Base-by-base conservation (phyloP, 2,329 filamentous ascomycete genomes). In the Emmonsiellopsis sp. region DNA sequence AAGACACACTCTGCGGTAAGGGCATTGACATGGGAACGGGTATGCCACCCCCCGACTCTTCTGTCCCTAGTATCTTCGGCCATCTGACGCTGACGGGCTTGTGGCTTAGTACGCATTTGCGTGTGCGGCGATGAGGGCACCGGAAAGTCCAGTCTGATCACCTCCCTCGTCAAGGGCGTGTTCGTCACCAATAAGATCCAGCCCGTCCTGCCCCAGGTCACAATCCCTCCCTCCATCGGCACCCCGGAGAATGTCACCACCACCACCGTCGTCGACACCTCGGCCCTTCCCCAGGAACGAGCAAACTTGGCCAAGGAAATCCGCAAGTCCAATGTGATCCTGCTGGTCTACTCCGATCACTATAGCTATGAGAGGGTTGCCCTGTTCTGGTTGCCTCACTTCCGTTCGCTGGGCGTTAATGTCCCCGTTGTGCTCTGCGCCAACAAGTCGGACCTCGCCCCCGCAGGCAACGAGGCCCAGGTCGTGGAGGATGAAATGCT, bases 311-410 rank as follows among this genome's bases (percentile, higher is more conserved):
- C 91, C 57, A 93, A 93, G 68, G 93, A 97, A 73, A 91, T 98
- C 57, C 85, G 93, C 59, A 96, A 96, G 70, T 93, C 87, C 65
- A 98, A 96, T 68, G 92, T 96, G 60, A 97, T 98, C 59, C 79
- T 97, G 14, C 82, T 98, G 43, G 91, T 98, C 52, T 98, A 98
- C 71, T 91, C 91, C 60, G 93, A 98, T 69, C 92, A 97, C 72
- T 98, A 98, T 76, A 97, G 91, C 78, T 98, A 97, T 74, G 93
- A 98, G 68, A 80, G 93, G 39, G 91, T 98, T 3, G 93, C 92
- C 3, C 77, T 98, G 45, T 98, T 97, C 71, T 98, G 93, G 93
- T 87, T 98, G 81, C 93, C 93, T 9, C 94, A 96, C 71, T 97
- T 98, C 66, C 87, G 93, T 56, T 95, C 91, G 3, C 81, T 98